phyloP scores from a whole-genome alignment of 1,139 yeast species.

The Magnusiomyces tetraspermus region DNA sequence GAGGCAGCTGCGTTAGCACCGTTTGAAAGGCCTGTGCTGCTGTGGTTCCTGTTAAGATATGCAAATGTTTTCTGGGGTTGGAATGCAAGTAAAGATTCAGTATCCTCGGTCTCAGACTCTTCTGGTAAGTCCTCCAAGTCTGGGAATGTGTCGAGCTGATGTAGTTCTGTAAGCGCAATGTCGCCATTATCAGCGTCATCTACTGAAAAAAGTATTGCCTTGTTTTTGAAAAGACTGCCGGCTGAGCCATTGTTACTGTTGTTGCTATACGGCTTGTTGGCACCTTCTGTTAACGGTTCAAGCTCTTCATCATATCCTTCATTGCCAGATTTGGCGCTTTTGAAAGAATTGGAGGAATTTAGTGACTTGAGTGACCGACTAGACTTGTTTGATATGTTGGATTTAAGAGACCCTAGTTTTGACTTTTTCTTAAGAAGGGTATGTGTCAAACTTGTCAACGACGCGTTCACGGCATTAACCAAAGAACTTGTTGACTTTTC shows the following conservation, averaged over 20 bases:
- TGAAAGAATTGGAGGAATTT: not conserved
- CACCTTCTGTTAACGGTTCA: not conserved
- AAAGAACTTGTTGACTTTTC: constrained; percentile 1
- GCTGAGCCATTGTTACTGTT: not conserved
- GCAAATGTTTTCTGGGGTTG: not conserved
- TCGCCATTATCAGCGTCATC: not conserved
- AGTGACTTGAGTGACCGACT: not conserved
- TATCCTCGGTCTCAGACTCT: not conserved
- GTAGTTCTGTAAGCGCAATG: not conserved
- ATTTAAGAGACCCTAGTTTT: not conserved
- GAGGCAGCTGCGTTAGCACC: no score
- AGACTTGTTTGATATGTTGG: not conserved
- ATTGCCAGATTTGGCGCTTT: not conserved
- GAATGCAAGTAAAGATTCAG: not conserved
- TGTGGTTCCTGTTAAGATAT: not conserved
- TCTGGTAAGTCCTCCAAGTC: not conserved
- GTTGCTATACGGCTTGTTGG: not conserved
- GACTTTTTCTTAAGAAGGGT: not conserved
- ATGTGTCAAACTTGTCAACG: not conserved
- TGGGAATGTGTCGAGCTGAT: not conserved
- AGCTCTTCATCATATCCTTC: not conserved
- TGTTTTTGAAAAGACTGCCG: not conserved
- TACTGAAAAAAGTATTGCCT: not conserved
- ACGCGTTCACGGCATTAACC: not conserved
- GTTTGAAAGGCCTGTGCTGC: not conserved